Conservation (phyloP, 129 eudicot genomes). For the Dittrichia graveolens region DNA sequence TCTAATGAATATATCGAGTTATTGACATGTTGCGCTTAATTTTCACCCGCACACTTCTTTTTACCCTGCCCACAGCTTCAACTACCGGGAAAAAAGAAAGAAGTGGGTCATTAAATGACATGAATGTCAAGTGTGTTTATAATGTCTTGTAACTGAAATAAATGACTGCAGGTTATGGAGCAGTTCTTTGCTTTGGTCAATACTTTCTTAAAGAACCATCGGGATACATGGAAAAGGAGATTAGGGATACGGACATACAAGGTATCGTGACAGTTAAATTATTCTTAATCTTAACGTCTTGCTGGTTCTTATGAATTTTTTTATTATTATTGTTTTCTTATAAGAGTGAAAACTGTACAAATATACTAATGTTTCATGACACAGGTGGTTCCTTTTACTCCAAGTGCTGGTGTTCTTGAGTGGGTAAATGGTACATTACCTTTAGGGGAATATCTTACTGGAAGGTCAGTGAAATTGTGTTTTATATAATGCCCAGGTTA, state of each 20-base stretch:
- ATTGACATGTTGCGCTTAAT: neutral
- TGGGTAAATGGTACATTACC: slow-evolving; percentile 99
- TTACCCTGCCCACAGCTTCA: neutral
- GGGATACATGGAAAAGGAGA: slow-evolving; percentile 91
- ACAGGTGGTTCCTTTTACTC: slow-evolving; percentile 99
- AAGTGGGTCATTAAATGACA: neutral
- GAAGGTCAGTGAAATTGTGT: slow-evolving; percentile 63
- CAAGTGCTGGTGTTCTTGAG: slow-evolving; percentile 99
- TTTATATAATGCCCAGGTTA: slow-evolving; percentile 12
- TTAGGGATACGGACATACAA: slow-evolving; percentile 89
- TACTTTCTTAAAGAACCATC: slow-evolving; percentile 87
- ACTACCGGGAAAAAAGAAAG: neutral
- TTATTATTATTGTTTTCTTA: neutral
- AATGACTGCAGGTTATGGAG: slow-evolving; percentile 86
- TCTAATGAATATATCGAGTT: neutral
- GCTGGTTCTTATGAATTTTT: neutral
- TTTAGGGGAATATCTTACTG: slow-evolving; percentile 86
- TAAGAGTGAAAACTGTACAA: neutral
- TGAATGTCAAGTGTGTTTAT: neutral
- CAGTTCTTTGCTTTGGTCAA: slow-evolving; percentile 95
- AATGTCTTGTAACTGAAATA: slow-evolving; percentile 8
- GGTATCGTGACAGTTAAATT: slow-evolving; percentile 41
- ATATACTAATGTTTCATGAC: slow-evolving; percentile 15
- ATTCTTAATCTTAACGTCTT: neutral
- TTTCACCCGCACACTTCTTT: neutral